Evolutionary conservation across 805 yeast species (phyloP).

Genomic region (Candida insectorum): DNA sequence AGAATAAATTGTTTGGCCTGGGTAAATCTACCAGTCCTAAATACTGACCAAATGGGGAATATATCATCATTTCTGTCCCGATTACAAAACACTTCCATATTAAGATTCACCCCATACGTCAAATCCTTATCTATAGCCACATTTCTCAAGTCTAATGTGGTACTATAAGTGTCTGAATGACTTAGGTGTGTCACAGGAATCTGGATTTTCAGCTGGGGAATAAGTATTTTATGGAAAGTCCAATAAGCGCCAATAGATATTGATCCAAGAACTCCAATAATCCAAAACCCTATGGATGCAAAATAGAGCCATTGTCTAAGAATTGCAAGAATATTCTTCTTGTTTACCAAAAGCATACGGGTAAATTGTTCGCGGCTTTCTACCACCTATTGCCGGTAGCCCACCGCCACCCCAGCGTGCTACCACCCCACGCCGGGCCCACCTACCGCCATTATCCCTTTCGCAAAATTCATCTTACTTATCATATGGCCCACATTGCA

Average conservation of each 20-base stretch:
- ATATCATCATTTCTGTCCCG: constrained; percentile 16
- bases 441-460: too few relatives aligned
- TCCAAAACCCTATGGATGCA: constrained; percentile 15
- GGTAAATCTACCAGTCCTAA: background rate
- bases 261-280: constrained; percentile 30
- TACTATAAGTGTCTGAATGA: background rate
- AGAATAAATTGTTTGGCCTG: constrained; percentile 13
- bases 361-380: too few relatives aligned
- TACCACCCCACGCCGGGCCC: too few relatives aligned
- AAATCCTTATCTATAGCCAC: constrained; percentile 13
- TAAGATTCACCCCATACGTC: constrained; percentile 17
- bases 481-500: constrained; percentile 39
- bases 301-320: constrained; percentile 22
- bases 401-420: too few relatives aligned
- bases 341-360: too few relatives aligned
- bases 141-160: background rate
- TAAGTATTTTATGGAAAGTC: constrained; percentile 30
- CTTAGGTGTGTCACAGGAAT: constrained; percentile 13
- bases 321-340: constrained; percentile 1
- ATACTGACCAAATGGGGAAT: constrained; percentile 5
- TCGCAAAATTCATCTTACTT: too few relatives aligned
- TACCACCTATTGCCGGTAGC: too few relatives aligned
- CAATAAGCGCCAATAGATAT: constrained; percentile 32
- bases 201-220: constrained; percentile 21
- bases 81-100: constrained; percentile 24